Percentiles rank a stretch among this genome's conserved stretches.
Conservation (phyloP, 805 yeast species). For the Lipomyces sp. region DNA sequence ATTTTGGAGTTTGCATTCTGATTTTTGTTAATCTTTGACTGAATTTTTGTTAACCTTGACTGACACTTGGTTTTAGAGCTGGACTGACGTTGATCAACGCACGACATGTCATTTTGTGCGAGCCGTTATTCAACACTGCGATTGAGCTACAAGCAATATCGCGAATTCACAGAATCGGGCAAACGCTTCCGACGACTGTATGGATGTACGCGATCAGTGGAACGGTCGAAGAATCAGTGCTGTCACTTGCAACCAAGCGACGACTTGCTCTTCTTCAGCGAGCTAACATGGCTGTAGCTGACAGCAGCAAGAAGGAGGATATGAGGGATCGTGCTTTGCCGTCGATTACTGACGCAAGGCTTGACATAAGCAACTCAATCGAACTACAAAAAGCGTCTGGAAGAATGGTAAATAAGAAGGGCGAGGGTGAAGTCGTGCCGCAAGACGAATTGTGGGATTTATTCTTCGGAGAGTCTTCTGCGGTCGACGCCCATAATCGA, state of each 20-base stretch:
- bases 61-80: constrained; percentile 39
- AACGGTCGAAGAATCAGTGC: constrained; percentile 86
- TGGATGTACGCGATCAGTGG: constrained; percentile 87
- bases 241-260: constrained; percentile 61
- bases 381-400: constrained; percentile 54
- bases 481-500: constrained; percentile 4
- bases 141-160: constrained; percentile 89
- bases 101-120: constrained; percentile 85
- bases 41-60: constrained; percentile 1
- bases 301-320: neutral
- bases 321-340: constrained; percentile 22
- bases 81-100: constrained; percentile 92
- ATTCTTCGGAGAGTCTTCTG: constrained; percentile 43
- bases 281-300: constrained; percentile 2
- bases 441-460: constrained; percentile 61
- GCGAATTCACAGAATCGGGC: constrained; percentile 91
- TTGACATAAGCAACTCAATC: constrained; percentile 50
- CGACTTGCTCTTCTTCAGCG: constrained; percentile 43
- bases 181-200: constrained; percentile 71
- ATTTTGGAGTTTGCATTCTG: neutral
- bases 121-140: constrained; percentile 84
- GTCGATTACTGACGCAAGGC: constrained; percentile 35
- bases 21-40: neutral
- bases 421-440: constrained; percentile 59
- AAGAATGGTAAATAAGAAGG: constrained; percentile 47